Evolutionary conservation across 495 filamentous ascomycete genomes (phyloP).

Genomic region (Podospora didyma): DNA sequence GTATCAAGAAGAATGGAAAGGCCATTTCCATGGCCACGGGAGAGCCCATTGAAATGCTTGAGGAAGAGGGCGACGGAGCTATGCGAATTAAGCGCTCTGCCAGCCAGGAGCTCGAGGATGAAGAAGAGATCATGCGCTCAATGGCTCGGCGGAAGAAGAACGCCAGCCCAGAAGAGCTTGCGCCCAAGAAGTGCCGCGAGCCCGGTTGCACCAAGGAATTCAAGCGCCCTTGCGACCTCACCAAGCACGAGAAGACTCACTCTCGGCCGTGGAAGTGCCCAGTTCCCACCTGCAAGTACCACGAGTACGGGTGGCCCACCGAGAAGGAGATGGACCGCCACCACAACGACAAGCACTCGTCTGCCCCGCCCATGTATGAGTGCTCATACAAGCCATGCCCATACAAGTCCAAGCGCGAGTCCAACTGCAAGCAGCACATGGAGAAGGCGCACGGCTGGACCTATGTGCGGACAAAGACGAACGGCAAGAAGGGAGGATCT

Average conservation of each 20-base stretch:
- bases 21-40: slow-evolving; percentile 69
- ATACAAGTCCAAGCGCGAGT: slow-evolving; percentile 92
- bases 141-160: slow-evolving; percentile 90
- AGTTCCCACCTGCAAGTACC: slow-evolving; percentile 75
- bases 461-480: slow-evolving; percentile 89
- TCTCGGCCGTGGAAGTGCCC: slow-evolving; percentile 92
- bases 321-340: slow-evolving; percentile 97
- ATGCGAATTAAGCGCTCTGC: slow-evolving; percentile 59
- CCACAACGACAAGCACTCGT: slow-evolving; percentile 89
- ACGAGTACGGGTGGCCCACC: slow-evolving; percentile 85
- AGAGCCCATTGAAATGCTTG: slow-evolving; percentile 41
- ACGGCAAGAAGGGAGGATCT: slow-evolving; percentile 49
- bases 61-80: slow-evolving; percentile 37
- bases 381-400: slow-evolving; percentile 84
- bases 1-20: slow-evolving; percentile 70
- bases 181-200: slow-evolving; percentile 64
- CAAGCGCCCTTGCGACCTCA: slow-evolving; percentile 87
- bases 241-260: slow-evolving; percentile 97
- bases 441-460: slow-evolving; percentile 92
- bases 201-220: slow-evolving; percentile 79
- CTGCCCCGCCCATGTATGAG: slow-evolving; percentile 68
- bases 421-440: slow-evolving; percentile 99
- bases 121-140: slow-evolving; percentile 75
- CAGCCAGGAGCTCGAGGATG: slow-evolving; percentile 56
- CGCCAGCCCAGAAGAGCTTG: slow-evolving; percentile 63